These are phyloP conservation scores for Circinella umbellata DNA, from an alignment of 371 early-diverging fungal species.

Conservation along the genomic window DNA sequence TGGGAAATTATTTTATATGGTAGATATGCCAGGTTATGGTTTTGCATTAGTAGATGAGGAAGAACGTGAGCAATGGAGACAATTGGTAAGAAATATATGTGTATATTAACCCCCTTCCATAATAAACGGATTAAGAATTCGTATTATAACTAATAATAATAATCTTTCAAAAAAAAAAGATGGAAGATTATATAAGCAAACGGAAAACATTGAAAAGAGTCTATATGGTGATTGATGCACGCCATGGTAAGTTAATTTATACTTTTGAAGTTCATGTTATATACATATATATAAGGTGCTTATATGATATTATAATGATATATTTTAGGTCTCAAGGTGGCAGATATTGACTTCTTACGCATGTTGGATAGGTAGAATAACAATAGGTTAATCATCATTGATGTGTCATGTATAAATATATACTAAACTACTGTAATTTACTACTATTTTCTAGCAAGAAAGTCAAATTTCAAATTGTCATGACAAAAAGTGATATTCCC, in stretches of 20 bases:
- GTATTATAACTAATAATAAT: no score
- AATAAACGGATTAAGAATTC: no score
- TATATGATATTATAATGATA: background rate
- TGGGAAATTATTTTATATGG: constrained; percentile 65
- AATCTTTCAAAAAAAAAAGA: constrained; percentile 39
- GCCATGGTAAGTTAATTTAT: constrained; percentile 63
- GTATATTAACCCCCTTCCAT: no score
- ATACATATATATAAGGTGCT: background rate
- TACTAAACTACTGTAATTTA: background rate
- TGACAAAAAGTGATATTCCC: constrained; percentile 83
- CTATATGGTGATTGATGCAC: constrained; percentile 78
- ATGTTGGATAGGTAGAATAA: constrained; percentile 56
- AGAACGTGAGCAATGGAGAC: constrained; percentile 61
- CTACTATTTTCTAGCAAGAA: constrained; percentile 34
- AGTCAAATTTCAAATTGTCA: constrained; percentile 75
- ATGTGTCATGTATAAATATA: background rate
- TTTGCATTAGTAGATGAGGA: constrained; percentile 83
- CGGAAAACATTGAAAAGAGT: constrained; percentile 69
- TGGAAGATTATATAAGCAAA: constrained; percentile 67
- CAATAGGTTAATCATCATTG: background rate
- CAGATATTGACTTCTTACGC: constrained; percentile 63
- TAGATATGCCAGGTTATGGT: constrained; percentile 91
- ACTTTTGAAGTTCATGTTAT: background rate
- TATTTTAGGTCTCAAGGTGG: constrained; percentile 55
- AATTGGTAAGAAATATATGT: constrained; percentile 52